phyloP scores from a whole-genome alignment of 495 filamentous ascomycete species.

The Cudoniella acicularis region DNA sequence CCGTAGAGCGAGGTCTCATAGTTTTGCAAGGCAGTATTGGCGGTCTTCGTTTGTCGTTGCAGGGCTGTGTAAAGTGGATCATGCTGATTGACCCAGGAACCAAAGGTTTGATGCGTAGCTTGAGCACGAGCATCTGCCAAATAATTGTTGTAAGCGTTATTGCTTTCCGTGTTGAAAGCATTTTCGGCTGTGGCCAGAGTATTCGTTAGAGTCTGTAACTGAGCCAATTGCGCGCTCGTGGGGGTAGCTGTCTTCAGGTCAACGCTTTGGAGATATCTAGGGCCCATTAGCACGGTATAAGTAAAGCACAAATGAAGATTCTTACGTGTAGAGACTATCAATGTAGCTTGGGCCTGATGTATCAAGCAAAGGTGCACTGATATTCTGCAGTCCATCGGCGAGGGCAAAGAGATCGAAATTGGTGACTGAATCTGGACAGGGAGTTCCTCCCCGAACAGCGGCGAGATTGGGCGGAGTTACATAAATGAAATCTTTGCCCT shows the following conservation, averaged over 20 bases:
- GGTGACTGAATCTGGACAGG: not conserved
- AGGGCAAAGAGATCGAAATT: constrained; percentile 2
- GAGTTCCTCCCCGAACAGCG: constrained; percentile 3
- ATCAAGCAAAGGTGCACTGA: not conserved
- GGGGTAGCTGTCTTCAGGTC: not conserved
- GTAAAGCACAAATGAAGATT: not conserved
- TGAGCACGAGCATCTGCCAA: not conserved
- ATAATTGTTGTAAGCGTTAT: not conserved
- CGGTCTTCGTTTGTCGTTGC: not conserved
- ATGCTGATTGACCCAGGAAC: not conserved
- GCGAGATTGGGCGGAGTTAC: constrained; percentile 1
- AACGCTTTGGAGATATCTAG: not conserved
- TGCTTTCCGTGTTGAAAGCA: not conserved
- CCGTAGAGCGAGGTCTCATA: not conserved
- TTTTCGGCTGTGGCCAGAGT: not conserved
- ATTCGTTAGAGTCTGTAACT: not conserved
- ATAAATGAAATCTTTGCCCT: not conserved
- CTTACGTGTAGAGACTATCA: not conserved
- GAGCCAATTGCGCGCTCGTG: not conserved
- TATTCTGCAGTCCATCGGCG: constrained; percentile 1
- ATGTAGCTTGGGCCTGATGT: not conserved
- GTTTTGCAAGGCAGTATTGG: not conserved
- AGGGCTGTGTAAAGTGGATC: not conserved
- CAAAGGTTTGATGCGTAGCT: not conserved
- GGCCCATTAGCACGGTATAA: not conserved